Base-by-base conservation (phyloP, 345 rosid species). In the Orychophragmus violaceus region DNA sequence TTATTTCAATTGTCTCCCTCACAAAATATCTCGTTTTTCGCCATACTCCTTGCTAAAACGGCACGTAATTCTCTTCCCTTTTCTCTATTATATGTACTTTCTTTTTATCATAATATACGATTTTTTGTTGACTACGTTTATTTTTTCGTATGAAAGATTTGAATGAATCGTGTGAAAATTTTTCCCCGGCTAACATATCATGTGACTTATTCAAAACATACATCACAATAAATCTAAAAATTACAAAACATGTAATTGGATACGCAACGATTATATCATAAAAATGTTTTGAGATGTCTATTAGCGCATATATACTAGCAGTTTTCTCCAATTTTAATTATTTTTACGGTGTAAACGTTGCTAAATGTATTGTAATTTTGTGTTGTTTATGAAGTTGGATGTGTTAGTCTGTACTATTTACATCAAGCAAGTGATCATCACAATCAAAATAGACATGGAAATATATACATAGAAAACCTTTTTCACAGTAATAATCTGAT, bases 1-100 rank as follows among this genome's bases (percentile, higher is more conserved):
- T 55, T 78, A 77, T 63, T 54, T 84, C 78, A 83, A 76, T 68
- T 84, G 84, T 12, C 75, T 68, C 68, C 75, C 82, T 62, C 87
- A 77, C 62, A 78, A 76, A 24, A 32, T 83, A 60, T 77, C 63
- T 63, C 80, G 76, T 8, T 73, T 72, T 69, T 32, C 53, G 68
- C 53, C 79, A 79, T 52, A 76, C 82, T 67, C 72, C 74, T 74
- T 75, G 72, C 66, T 62, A 86, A 19, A 83, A 82, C 68, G 92
- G 98, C 58, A 65, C 68, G 77, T 66, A 59, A 22, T 74, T 74
- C 72, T 66, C 62, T 22, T 52, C 68, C 25, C 22, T 50, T 0
- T 27, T 14, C 27, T 37, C 59, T 9, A 7, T n/a, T 42, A 1
- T 57, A 17, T 59, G 10, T 17, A n/a, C 25, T 32, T 36, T 69